Base-by-base conservation (phyloP, 495 filamentous ascomycete species). In the Aspergillus diversus region DNA sequence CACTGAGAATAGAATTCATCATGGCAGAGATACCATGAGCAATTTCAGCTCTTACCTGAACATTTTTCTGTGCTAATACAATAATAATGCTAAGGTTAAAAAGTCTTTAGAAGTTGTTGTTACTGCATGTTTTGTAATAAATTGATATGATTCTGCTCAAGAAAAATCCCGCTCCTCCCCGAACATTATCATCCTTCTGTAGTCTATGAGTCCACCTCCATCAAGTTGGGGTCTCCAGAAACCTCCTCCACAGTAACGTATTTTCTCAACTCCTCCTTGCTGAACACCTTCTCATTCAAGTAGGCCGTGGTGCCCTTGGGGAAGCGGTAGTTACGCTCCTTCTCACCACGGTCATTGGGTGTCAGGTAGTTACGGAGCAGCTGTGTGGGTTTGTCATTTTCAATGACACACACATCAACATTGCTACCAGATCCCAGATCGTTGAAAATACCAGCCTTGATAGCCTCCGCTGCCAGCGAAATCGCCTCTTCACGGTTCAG, bases 361-460 rank as follows among this genome's bases (percentile, higher is more conserved):
- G 81, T 92, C 76, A 96, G 86, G 79, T 90, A 94, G 75, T 95
- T 96, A 65, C 95, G 86, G 82, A 93, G 82, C 75, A 99, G 75
- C 65, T 91, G 90, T 32, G 96, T 94, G 5, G 80, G 78, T 87
- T 97, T 96, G 65, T 97, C 92, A 67, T 84, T 80, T 59, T 93
- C 95, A 68, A 99, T 97, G 63, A 99, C 86, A 64, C 92, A 93
- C 50, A 99, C 89, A 74, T 99, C 96, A 50, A 99, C 96, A 74
- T 99, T 99, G 71, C 90, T 94, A 64, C 96, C 96, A 12, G 92
- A 96, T 5, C 96, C 96, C 75, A 99, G 77, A 80, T 99, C 96
- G 80, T 99, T 99, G 85, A 95, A 99, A 76, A 99, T 97, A 87
- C 96, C 96, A 9, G 96, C 89, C 80, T 92, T 87, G 69, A 99